Evolutionary conservation across 148 eudicot genomes (phyloP).

Genomic region (Vaccinium vitisidaea): DNA sequence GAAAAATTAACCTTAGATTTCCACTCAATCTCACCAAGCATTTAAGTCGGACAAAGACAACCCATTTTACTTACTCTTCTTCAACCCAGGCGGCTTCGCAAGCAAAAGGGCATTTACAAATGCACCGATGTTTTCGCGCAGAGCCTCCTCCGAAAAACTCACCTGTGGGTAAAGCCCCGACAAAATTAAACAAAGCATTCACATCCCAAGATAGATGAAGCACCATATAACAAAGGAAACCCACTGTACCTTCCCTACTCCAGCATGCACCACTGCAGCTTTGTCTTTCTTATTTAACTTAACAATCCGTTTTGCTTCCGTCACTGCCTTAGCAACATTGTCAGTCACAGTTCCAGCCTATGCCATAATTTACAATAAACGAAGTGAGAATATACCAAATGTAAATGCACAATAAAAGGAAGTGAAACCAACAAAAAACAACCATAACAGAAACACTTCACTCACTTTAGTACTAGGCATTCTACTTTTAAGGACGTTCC

Average conservation of each 20-base stretch:
- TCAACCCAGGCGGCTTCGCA: constrained; percentile 86
- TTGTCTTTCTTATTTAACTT: constrained; percentile 77
- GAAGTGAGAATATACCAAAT: background rate
- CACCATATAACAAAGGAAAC: constrained; percentile 6
- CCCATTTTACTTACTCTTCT: constrained; percentile 71
- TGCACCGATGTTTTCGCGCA: constrained; percentile 85
- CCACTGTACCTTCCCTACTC: constrained; percentile 74
- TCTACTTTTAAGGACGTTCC: constrained; percentile 60
- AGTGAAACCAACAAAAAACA: background rate
- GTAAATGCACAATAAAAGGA: background rate
- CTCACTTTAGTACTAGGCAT: constrained; percentile 83
- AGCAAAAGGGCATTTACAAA: constrained; percentile 89
- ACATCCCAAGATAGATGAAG: background rate
- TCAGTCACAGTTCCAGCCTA: constrained; percentile 89
- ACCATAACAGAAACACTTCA: constrained; percentile 1
- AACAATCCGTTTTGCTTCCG: constrained; percentile 66
- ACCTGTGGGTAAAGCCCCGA: constrained; percentile 36
- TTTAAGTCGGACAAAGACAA: constrained; percentile 7
- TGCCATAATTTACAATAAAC: background rate
- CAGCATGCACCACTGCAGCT: constrained; percentile 87
- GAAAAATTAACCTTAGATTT: too few relatives aligned
- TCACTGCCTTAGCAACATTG: constrained; percentile 69
- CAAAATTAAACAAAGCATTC: background rate
- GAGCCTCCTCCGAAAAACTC: constrained; percentile 68
- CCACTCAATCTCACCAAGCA: constrained; percentile 5